phyloP scores from a whole-genome alignment of 345 rosid genomes.

The Citrus glauca region DNA sequence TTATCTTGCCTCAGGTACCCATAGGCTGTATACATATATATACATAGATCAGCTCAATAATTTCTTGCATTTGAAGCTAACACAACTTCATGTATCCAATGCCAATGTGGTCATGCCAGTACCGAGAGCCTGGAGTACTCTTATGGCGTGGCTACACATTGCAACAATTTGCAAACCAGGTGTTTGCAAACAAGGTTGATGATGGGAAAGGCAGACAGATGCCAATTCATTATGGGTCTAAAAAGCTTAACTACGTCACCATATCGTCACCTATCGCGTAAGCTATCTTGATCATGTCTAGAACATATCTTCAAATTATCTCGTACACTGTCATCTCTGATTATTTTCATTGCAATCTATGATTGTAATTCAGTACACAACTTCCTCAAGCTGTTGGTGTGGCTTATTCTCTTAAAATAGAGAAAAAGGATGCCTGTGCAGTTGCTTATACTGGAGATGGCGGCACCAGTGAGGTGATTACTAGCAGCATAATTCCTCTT shows the following conservation, averaged over 20 bases:
- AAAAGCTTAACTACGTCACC: slow-evolving; percentile 59
- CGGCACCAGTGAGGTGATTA: slow-evolving; percentile 67
- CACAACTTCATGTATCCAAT: not conserved
- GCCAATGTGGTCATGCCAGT: slow-evolving; percentile 28
- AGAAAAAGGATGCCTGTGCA: slow-evolving; percentile 56
- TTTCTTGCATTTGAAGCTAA: not conserved
- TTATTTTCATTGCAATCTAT: not conserved
- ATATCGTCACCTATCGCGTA: slow-evolving; percentile 80
- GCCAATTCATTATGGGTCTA: slow-evolving; percentile 82
- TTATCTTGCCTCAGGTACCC: slow-evolving; percentile 60
- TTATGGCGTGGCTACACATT: slow-evolving; percentile 78
- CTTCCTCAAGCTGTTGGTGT: slow-evolving; percentile 79
- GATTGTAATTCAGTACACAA: slow-evolving; percentile 49
- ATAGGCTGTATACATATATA: not conserved
- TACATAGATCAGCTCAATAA: too few species aligned
- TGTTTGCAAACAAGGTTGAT: slow-evolving; percentile 64
- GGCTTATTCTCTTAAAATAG: slow-evolving; percentile 79
- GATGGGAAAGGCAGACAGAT: slow-evolving; percentile 83
- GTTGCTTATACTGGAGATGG: slow-evolving; percentile 74
- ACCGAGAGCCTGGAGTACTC: slow-evolving; percentile 71
- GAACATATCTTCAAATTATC: not conserved
- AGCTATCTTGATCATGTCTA: slow-evolving; percentile 4
- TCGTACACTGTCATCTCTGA: not conserved
- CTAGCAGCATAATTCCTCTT: too few species aligned
- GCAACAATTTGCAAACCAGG: slow-evolving; percentile 70